These are phyloP conservation scores for Sporopachydermia quercuum DNA, from an alignment of 805 yeast species.

Conservation along the genomic window DNA sequence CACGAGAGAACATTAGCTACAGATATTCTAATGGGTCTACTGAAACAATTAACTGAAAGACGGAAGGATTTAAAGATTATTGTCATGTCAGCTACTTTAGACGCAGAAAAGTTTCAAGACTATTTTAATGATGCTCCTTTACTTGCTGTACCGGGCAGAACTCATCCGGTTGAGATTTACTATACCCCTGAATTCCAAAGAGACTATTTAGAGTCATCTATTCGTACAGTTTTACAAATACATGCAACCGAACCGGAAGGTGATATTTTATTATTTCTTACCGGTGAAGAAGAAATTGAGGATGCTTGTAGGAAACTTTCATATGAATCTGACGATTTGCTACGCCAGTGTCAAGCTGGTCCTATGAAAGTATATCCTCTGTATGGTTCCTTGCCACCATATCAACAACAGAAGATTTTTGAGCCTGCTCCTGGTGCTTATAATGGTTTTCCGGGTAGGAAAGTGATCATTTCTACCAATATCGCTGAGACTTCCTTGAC, in stretches of 20 bases:
- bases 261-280: constrained; percentile 71
- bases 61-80: constrained; percentile 84
- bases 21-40: constrained; percentile 88
- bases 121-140: constrained; percentile 88
- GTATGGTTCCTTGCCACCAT: constrained; percentile 93
- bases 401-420: constrained; percentile 86
- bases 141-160: constrained; percentile 94
- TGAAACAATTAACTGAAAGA: constrained; percentile 66
- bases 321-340: constrained; percentile 76
- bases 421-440: constrained; percentile 60
- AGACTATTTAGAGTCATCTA: constrained; percentile 89
- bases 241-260: constrained; percentile 95
- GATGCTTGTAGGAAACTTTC: constrained; percentile 86
- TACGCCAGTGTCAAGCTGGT: constrained; percentile 83
- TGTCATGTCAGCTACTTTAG: constrained; percentile 95
- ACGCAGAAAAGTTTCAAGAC: constrained; percentile 86
- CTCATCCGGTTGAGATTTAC: constrained; percentile 92
- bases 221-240: constrained; percentile 87
- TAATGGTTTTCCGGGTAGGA: constrained; percentile 92
- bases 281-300: constrained; percentile 97
- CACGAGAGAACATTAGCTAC: constrained; percentile 96
- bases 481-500: constrained; percentile 97
- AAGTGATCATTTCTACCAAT: constrained; percentile 82
- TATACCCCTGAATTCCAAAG: constrained; percentile 95
- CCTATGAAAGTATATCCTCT: constrained; percentile 83